Evolutionary conservation across 225 moss, liverwort and hornwort species (phyloP).

Genomic region (Straminergon stramineum): DNA sequence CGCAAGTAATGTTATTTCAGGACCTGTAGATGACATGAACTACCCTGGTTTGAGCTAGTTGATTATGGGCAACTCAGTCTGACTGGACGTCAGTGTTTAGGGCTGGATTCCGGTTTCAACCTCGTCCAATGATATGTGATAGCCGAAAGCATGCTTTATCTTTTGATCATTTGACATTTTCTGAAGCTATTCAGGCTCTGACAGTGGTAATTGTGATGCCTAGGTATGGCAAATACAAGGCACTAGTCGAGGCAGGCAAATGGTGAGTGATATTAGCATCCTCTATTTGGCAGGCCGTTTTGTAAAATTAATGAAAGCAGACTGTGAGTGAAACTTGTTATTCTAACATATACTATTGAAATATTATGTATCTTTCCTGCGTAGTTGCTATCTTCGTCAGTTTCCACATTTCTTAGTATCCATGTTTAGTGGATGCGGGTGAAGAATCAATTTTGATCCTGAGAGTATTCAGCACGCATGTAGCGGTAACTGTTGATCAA

Average conservation of each 20-base stretch:
- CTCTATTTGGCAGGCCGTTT: background rate
- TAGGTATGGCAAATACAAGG: constrained; percentile 60
- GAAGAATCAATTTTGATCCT: background rate
- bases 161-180: background rate
- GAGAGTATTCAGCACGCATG: background rate
- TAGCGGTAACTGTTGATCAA: background rate
- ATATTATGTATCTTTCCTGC: background rate
- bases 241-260: constrained; percentile 44
- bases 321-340: background rate
- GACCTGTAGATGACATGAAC: background rate
- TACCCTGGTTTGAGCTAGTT: background rate
- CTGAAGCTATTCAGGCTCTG: constrained; percentile 1
- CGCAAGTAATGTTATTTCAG: constrained; percentile 39
- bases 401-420: background rate
- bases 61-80: background rate
- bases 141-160: background rate
- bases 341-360: background rate
- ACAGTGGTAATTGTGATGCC: constrained; percentile 6
- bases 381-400: background rate
- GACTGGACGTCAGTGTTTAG: background rate
- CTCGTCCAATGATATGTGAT: background rate
- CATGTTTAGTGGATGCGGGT: background rate
- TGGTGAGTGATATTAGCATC: constrained; percentile 26
- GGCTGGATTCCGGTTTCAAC: background rate
- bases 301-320: background rate